phyloP scores from a whole-genome alignment of 2,329 filamentous ascomycete genomes.

The Exophiala lecanii-corni region DNA sequence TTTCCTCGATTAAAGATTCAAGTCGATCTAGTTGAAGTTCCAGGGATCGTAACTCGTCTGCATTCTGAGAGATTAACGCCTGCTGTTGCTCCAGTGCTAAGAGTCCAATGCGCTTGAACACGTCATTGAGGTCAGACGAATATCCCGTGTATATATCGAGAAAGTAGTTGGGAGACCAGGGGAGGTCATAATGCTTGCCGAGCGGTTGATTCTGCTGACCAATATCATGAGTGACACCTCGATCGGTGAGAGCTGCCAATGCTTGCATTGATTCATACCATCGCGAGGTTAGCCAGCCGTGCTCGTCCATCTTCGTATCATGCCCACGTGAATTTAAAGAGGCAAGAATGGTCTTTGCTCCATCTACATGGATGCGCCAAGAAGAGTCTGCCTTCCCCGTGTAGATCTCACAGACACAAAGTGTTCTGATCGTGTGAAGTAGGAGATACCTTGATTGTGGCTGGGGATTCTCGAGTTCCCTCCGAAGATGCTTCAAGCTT shows the following conservation, averaged over 20 bases:
- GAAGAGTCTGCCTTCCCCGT: slow-evolving; percentile 38
- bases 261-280: slow-evolving; percentile 42
- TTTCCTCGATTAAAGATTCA: slow-evolving; percentile 18
- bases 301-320: slow-evolving; percentile 20
- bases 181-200: no score
- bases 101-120: slow-evolving; percentile 37
- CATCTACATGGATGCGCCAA: slow-evolving; percentile 42
- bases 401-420: slow-evolving; percentile 41
- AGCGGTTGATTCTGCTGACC: slow-evolving; percentile 22
- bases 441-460: neutral
- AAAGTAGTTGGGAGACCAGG: slow-evolving; percentile 35
- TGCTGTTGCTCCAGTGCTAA: neutral
- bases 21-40: slow-evolving; percentile 28
- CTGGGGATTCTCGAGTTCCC: slow-evolving; percentile 34
- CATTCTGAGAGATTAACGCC: slow-evolving; percentile 20
- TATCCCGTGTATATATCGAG: slow-evolving; percentile 43
- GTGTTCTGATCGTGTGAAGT: slow-evolving; percentile 38
- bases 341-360: slow-evolving; percentile 37
- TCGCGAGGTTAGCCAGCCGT: slow-evolving; percentile 31
- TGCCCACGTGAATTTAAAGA: neutral
- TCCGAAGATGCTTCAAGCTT: slow-evolving; percentile 40
- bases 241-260: slow-evolving; percentile 34
- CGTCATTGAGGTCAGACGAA: slow-evolving; percentile 35
- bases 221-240: neutral
- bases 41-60: slow-evolving; percentile 11